phyloP scores from a whole-genome alignment of 2,329 filamentous ascomycete species.

The Trichoderma harzianum region DNA sequence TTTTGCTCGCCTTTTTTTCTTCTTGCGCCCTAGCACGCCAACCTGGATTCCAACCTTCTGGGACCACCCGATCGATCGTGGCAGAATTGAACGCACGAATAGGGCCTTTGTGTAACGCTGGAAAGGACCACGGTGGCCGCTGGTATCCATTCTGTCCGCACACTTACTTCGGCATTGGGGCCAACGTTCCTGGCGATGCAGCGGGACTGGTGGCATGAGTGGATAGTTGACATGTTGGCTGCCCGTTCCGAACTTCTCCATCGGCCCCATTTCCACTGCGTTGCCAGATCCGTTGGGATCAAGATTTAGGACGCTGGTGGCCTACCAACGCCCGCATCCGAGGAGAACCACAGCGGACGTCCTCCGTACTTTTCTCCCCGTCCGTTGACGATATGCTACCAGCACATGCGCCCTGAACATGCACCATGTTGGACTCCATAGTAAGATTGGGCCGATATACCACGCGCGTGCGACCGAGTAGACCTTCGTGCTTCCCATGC shows the following conservation, averaged over 20 bases:
- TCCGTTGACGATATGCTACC: constrained; percentile 1
- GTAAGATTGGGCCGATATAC: constrained; percentile 1
- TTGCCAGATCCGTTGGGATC: constrained; percentile 16
- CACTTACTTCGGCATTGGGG: constrained; percentile 17
- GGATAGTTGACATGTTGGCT: constrained; percentile 15
- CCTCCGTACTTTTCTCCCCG: not conserved
- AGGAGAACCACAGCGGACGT: not conserved
- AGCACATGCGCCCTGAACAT: not conserved
- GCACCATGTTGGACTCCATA: not conserved
- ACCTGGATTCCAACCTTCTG: constrained; percentile 15
- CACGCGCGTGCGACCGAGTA: not conserved
- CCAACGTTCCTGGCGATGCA: constrained; percentile 19
- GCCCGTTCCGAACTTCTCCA: constrained; percentile 18
- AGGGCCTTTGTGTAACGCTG: constrained; percentile 10
- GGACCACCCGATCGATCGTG: constrained; percentile 18
- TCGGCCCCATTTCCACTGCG: constrained; percentile 19
- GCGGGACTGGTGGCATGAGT: constrained; percentile 19
- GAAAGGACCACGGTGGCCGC: constrained; percentile 7
- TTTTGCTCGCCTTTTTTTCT: not conserved
- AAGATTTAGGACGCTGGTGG: constrained; percentile 4
- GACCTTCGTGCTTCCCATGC: not conserved
- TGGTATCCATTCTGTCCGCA: constrained; percentile 16
- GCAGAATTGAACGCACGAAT: constrained; percentile 14
- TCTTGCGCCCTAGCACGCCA: not conserved
- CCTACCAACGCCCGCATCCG: constrained; percentile 10